phyloP scores from a whole-genome alignment of 2,329 filamentous ascomycete genomes.

The Cadophora luteo-olivacea region DNA sequence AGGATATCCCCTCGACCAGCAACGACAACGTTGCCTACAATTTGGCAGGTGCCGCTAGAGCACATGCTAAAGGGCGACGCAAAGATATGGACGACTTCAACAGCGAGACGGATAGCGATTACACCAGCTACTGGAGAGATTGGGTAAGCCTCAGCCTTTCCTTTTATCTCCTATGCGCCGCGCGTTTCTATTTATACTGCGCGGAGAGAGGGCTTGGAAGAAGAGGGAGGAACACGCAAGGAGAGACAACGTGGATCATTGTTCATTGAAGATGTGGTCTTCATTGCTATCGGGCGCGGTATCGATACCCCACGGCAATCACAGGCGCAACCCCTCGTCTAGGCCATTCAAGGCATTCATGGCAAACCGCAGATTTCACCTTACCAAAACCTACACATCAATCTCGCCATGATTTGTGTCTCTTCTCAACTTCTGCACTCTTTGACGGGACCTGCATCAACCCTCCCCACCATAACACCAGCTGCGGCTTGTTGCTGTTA shows the following conservation, averaged over 20 bases:
- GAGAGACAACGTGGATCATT: not conserved
- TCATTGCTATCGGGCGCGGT: not conserved
- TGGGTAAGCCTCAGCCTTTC: conserved; percentile 73
- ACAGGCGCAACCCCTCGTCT: not conserved
- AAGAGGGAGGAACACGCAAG: not conserved
- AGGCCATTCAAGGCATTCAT: not conserved
- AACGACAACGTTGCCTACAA: conserved; percentile 35
- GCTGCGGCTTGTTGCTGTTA: not conserved
- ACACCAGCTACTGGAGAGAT: conserved; percentile 98
- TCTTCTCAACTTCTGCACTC: not conserved
- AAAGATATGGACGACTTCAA: conserved; percentile 90
- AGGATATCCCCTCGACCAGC: conserved; percentile 11
- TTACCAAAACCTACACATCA: not conserved
- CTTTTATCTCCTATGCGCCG: conserved; percentile 33
- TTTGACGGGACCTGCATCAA: not conserved
- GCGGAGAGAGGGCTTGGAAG: conserved; percentile 1
- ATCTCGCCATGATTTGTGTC: not conserved
- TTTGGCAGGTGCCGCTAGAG: conserved; percentile 41
- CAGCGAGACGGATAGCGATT: conserved; percentile 97
- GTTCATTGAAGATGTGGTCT: not conserved
- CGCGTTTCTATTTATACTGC: conserved; percentile 19
- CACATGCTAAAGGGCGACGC: conserved; percentile 40
- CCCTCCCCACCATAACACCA: not conserved
- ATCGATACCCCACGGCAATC: not conserved
- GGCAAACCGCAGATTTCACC: conserved; percentile 8